phyloP scores from a whole-genome alignment of 352 stramenopile species.

The Saprolegnia diclina region DNA sequence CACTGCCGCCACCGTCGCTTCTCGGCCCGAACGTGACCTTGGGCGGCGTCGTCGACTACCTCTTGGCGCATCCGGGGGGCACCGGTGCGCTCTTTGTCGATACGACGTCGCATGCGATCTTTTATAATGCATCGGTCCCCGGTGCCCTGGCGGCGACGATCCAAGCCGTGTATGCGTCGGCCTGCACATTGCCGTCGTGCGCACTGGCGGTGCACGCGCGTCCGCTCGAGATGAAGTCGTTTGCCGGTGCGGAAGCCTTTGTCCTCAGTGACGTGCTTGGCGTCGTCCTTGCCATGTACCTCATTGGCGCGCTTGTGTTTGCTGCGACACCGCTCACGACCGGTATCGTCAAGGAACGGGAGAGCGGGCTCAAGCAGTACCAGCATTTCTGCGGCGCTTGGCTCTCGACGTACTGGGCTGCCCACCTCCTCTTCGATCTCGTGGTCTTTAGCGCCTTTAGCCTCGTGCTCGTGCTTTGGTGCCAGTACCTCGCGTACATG shows the following conservation, averaged over 20 bases:
- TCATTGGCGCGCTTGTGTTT: neutral
- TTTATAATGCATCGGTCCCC: neutral
- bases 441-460: slow-evolving; percentile 37
- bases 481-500: slow-evolving; percentile 34
- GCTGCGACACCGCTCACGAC: slow-evolving; percentile 23
- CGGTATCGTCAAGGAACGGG: slow-evolving; percentile 60
- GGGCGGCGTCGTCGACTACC: slow-evolving; percentile 6
- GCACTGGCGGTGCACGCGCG: neutral
- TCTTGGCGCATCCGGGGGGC: neutral
- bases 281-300: neutral
- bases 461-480: slow-evolving; percentile 34
- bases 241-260: neutral
- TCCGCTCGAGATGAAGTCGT: neutral
- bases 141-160: neutral
- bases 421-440: slow-evolving; percentile 65
- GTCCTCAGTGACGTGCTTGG: neutral
- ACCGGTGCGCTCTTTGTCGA: neutral
- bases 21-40: neutral
- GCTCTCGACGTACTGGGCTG: slow-evolving; percentile 60
- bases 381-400: slow-evolving; percentile 46
- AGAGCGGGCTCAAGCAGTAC: slow-evolving; percentile 59
- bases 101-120: neutral
- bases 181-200: neutral
- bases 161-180: neutral
- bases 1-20: neutral